These are phyloP conservation scores for Blastocystis sp. DNA, from an alignment of 352 stramenopile genomes.

Conservation along the genomic window DNA sequence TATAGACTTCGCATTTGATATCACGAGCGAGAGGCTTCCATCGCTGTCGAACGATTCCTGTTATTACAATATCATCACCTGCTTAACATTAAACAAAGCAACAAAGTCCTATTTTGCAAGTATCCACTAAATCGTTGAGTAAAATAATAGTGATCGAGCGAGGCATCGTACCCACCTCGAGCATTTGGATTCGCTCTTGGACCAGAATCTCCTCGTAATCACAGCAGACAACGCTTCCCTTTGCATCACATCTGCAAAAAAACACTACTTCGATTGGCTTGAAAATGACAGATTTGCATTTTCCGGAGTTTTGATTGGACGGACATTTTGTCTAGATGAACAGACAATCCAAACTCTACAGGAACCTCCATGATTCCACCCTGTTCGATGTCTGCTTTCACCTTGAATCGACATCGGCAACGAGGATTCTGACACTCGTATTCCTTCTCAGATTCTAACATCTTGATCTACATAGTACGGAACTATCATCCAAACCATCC, in stretches of 20 bases:
- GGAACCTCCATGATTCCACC: conserved; percentile 50
- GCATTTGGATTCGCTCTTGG: conserved; percentile 75
- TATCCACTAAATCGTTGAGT: conserved; percentile 66
- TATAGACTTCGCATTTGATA: conserved; percentile 71
- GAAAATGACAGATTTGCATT: conserved; percentile 32
- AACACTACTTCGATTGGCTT: conserved; percentile 9
- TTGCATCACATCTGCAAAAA: background rate
- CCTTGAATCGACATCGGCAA: conserved; percentile 38
- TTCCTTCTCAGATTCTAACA: conserved; percentile 57
- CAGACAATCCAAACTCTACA: background rate
- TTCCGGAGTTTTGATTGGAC: background rate
- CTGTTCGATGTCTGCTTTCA: conserved; percentile 47
- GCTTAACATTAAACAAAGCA: conserved; percentile 64
- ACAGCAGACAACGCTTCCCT: conserved; percentile 29
- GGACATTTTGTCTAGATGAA: conserved; percentile 6
- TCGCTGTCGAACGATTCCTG: conserved; percentile 74
- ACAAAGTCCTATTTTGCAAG: background rate
- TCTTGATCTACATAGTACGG: conserved; percentile 31
- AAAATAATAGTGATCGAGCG: conserved; percentile 75
- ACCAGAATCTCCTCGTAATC: conserved; percentile 73
- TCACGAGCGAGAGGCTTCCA: conserved; percentile 72
- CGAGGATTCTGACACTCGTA: conserved; percentile 46
- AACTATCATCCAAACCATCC: background rate
- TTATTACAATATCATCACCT: conserved; percentile 74
- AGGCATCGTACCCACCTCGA: conserved; percentile 75